Conservation (phyloP, 805 yeast species). For the Lipomyces orientalis region DNA sequence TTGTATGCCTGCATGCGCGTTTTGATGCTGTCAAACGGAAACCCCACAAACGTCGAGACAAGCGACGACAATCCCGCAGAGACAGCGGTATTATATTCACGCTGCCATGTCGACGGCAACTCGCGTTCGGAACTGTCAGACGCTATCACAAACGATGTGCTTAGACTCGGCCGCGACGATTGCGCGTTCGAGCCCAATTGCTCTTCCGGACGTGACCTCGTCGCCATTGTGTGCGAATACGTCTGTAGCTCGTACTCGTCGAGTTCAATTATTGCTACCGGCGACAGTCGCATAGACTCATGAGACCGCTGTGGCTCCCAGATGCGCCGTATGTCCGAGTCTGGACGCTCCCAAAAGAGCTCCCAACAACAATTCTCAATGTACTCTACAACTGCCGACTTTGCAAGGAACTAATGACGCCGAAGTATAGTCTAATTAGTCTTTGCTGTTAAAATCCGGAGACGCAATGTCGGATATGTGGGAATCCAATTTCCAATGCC, state of each 20-base stretch:
- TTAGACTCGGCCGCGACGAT: neutral
- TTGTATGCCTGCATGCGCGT: constrained; percentile 84
- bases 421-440: too few relatives aligned
- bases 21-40: constrained; percentile 84
- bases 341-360: too few relatives aligned
- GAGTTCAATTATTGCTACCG: neutral
- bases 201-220: neutral
- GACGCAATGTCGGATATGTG: too few relatives aligned
- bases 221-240: neutral
- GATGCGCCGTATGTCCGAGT: too few relatives aligned
- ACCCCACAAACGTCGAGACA: constrained; percentile 71
- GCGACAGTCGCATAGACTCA: neutral
- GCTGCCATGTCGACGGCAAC: constrained; percentile 17
- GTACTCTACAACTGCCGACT: too few relatives aligned
- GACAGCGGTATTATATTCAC: constrained; percentile 47
- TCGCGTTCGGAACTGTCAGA: neutral
- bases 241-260: neutral
- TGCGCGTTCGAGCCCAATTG: neutral
- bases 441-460: too few relatives aligned
- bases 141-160: neutral
- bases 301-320: too few relatives aligned
- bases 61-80: constrained; percentile 70
- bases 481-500: too few relatives aligned
- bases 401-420: too few relatives aligned
- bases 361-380: too few relatives aligned